Evolutionary conservation across 2,329 filamentous ascomycete species (phyloP), one percentile per base, ranked within the genome.

Genomic region (Colletotrichum sidae): DNA sequence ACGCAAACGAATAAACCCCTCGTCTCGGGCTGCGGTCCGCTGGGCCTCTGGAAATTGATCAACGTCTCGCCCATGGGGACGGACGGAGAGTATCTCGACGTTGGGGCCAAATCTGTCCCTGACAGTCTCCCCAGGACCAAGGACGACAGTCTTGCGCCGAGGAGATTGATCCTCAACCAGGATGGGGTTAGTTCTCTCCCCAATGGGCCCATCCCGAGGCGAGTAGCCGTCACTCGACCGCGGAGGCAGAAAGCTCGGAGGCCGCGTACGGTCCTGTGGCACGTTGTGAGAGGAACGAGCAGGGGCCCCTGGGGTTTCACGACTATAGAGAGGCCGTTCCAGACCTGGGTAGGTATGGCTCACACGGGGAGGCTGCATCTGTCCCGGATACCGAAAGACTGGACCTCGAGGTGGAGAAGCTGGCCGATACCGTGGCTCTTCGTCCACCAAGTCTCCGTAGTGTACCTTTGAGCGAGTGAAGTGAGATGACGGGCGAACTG

Each of bases 151-250:
- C 25, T 52, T 46, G 15, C 38, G 39, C 13, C 41, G 60, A 37
- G 47, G 25, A 25, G 76, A 77, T 37, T 77, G 73, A 69, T 80
- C 76, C 67, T 80, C 77, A 78, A 81, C 80, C 68, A 79, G 57
- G 51, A 79, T 72, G 15, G 75, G 75, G 25, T 74, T 75, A n/a
- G 70, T 70, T 44, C 72, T 72, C 33, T 70, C 72, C 55, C 76
- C 77, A 15, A 54, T 37, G 13, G 46, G 38, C n/a, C 37, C 58
- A 38, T 63, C 42, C 13, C 56, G 39, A 6, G 41, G 53, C 25
- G 45, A 37, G 6, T 35, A 38, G 8, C 46, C 49, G 15, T 46
- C 55, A 15, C 34, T 50, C 35, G 38, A 44, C 11, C 39, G 44
- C 6, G 25, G 39, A 37, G 25, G 46, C 39, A 69, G 63, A 34